Conservation (phyloP, 2,329 filamentous ascomycete species). For the Rhinocladiella similis region DNA sequence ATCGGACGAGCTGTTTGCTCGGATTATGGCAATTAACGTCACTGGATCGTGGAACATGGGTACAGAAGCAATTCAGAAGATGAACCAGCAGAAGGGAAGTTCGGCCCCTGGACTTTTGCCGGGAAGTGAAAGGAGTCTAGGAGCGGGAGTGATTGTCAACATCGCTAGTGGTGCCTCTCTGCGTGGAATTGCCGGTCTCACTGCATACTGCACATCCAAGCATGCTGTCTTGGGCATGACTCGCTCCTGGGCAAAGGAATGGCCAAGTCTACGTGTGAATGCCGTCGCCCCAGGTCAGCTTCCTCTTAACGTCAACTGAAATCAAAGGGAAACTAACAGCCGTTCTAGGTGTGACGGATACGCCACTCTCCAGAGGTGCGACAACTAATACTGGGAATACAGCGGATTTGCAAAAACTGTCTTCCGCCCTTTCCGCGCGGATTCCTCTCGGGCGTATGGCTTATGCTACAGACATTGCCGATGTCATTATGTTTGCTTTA, state of each 20-base stretch:
- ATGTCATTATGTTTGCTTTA: background rate
- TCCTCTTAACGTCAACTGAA: background rate
- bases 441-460: constrained; percentile 1
- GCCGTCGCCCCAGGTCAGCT: constrained; percentile 28
- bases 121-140: background rate
- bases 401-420: background rate
- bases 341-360: constrained; percentile 1
- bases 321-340: background rate
- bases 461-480: constrained; percentile 3
- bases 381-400: background rate
- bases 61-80: constrained; percentile 10
- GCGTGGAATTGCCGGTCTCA: constrained; percentile 36
- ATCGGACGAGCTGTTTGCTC: constrained; percentile 4
- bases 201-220: constrained; percentile 45
- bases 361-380: background rate
- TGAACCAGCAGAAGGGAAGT: background rate
- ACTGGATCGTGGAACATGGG: constrained; percentile 13
- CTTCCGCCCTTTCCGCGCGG: background rate
- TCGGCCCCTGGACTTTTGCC: background rate
- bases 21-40: constrained; percentile 9
- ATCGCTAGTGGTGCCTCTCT: constrained; percentile 10
- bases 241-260: constrained; percentile 39
- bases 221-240: constrained; percentile 47
- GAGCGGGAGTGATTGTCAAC: constrained; percentile 10
- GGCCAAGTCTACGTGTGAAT: constrained; percentile 38